Base-by-base conservation (phyloP, 257 asterid species). In the Dorcoceras hygrometricum region DNA sequence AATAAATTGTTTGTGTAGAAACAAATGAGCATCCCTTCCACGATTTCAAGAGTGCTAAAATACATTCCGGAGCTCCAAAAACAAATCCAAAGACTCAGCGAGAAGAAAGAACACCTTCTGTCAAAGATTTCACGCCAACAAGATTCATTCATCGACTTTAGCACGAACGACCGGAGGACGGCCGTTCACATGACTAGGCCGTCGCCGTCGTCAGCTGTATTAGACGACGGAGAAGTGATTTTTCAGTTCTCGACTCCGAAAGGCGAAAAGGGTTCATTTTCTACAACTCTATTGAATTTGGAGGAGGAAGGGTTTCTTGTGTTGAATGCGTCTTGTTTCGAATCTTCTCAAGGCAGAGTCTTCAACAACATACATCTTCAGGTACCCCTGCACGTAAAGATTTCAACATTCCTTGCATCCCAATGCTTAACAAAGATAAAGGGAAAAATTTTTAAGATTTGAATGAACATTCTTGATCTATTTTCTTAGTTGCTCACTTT, bases 61-160 rank as follows among this genome's bases (percentile, higher is more conserved):
- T 88, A 88, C 93, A 84, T 90, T 23, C 95, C 95, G 0, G 97
- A 88, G 77, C 75, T 88, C 39, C 91, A 78, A 67, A 81, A 79
- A 32, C 87, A 90, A 77, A 75, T 86, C 14, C 83, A 83, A 22
- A 77, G 70, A 46, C 69, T 86, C 12, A 48, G 18, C 14, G 57
- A 79, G 7, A 81, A 72, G 80, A 88, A 73, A 51, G 86, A 90
- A 65, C 69, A 64, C 0, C 79, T 84, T 3, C 5, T 71, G 24
- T 68, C 82, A 24, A 78, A 63, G 50, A 32, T 75, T 26, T 59
- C 79, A 0, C 64, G 57, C 58, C 50, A 61, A 25, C 71, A 71
- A 74, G 58, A 63, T 19, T 67, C 75, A 62, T 55, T 48, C 6
- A 0, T 4, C 16, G 50, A 36, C 26, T 61, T 29, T 11, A 62